Conservation (phyloP, 1,139 yeast species). For the Taphrina flavorubra region DNA sequence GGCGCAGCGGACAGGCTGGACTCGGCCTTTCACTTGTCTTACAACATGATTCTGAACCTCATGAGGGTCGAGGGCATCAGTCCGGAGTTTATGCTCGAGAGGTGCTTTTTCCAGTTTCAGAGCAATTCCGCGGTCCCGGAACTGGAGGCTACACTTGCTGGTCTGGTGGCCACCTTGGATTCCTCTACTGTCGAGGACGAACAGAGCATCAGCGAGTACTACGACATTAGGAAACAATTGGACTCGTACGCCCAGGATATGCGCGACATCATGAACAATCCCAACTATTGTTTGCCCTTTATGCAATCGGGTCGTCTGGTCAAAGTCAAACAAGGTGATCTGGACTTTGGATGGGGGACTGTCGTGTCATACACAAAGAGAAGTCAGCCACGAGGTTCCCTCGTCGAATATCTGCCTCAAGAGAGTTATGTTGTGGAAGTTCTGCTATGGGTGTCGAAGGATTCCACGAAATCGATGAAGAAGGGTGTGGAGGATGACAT, state of each 20-base stretch:
- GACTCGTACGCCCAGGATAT: conserved; percentile 75
- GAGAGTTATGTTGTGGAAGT: conserved; percentile 88
- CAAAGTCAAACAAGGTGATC: conserved; percentile 62
- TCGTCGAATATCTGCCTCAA: conserved; percentile 56
- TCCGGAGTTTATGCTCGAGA: conserved; percentile 94
- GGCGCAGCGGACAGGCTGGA: conserved; percentile 97
- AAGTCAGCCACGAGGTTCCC: conserved; percentile 57
- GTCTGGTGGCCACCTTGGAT: conserved; percentile 59
- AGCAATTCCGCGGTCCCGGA: conserved; percentile 87
- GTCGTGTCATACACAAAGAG: conserved; percentile 79
- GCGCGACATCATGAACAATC: conserved; percentile 86
- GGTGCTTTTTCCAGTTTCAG: conserved; percentile 94
- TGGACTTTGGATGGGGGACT: conserved; percentile 93
- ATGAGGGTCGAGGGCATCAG: conserved; percentile 98
- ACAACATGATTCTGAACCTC: conserved; percentile 93
- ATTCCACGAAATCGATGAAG: conserved; percentile 59
- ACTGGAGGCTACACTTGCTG: conserved; percentile 68
- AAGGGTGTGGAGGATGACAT: conserved; percentile 86
- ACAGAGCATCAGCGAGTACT: conserved; percentile 73
- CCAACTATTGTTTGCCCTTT: conserved; percentile 80
- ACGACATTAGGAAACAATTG: conserved; percentile 76
- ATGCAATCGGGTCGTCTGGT: conserved; percentile 88
- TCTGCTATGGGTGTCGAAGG: conserved; percentile 66
- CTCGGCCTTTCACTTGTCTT: conserved; percentile 95
- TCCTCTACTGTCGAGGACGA: conserved; percentile 72